phyloP scores from a whole-genome alignment of 75 land plant genomes.

The Pinus tabuliformis region DNA sequence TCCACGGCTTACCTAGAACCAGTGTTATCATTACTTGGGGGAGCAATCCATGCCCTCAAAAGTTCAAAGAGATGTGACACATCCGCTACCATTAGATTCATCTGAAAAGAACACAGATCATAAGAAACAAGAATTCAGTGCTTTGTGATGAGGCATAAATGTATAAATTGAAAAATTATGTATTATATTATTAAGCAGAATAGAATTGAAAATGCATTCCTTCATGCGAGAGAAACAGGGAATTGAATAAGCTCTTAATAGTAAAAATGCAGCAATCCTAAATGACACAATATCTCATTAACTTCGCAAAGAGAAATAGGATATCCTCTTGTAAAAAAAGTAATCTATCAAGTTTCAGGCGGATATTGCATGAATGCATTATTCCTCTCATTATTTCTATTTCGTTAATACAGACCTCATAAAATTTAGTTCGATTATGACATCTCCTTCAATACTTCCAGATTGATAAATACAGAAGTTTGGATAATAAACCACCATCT shows the following conservation, averaged over 20 bases:
- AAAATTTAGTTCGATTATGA: neutral
- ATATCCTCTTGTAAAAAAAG: neutral
- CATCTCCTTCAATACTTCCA: neutral
- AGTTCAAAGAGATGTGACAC: slow-evolving; percentile 76
- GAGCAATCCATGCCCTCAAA: slow-evolving; percentile 87
- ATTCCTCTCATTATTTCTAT: neutral
- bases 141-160: too few relatives aligned
- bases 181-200: too few relatives aligned
- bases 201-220: too few relatives aligned
- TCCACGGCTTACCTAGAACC: slow-evolving; percentile 34
- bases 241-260: too few relatives aligned
- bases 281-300: too few relatives aligned
- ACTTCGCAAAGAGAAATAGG: neutral
- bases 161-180: too few relatives aligned
- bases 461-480: neutral
- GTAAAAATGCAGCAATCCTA: too few relatives aligned
- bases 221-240: too few relatives aligned
- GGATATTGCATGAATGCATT: neutral
- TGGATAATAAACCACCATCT: neutral
- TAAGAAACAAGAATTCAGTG: too few relatives aligned
- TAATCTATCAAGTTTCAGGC: too few relatives aligned
- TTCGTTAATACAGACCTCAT: neutral
- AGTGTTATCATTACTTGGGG: slow-evolving; percentile 54
- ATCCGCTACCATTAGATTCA: slow-evolving; percentile 83
- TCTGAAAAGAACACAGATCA: slow-evolving; percentile 35